Base-by-base conservation (phyloP, 345 rosid species). In the Eutrema japonicum region DNA sequence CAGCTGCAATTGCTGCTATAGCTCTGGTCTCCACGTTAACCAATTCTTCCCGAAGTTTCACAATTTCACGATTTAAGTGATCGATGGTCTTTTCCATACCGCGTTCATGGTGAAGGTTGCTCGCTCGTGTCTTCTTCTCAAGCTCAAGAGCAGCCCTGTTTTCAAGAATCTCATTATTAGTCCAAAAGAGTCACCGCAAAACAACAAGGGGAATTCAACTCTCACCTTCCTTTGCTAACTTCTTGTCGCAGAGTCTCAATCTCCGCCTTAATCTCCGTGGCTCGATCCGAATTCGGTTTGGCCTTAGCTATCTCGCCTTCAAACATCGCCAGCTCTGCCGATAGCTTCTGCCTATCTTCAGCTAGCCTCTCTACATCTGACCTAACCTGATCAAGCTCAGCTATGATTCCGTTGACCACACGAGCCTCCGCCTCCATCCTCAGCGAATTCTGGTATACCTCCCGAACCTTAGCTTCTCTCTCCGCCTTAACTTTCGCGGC, bases 201-300 rank as follows among this genome's bases (percentile, higher is more conserved):
- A 35, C 26, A 66, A 51, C 41, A 64, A 12, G 30, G 41, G 9
- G 13, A 56, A 48, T 7, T 9, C 50, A 38, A 32, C 3, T 53
- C 5, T 70, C 82, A 89, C 97, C 97, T 87, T 83, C 98, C 96
- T 79, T 75, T 85, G 26, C 84, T 79, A 79, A 85, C 79, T 77
- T 94, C 90, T 47, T 74, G 70, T 66, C 59, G 80, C 13, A 88
- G 27, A 63, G 63, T 43, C 58, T 88, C 86, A 38, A 89, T 82
- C 80, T 89, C 97, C 3, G 80, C 71, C 72, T 81, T 82, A 63
- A 81, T 14, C 55, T 47, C 82, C 6, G 55, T 38, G 10, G 84
- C 77, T 65, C 76, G 83, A 27, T 85, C 67, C 11, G 85, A 70
- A 49, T 87, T 88, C 16, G 72, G 72, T 77, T 70, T 83, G 0